These are phyloP conservation scores for Apiospora sp. DNA, from an alignment of 2,329 filamentous ascomycete species.

Conservation along the genomic window DNA sequence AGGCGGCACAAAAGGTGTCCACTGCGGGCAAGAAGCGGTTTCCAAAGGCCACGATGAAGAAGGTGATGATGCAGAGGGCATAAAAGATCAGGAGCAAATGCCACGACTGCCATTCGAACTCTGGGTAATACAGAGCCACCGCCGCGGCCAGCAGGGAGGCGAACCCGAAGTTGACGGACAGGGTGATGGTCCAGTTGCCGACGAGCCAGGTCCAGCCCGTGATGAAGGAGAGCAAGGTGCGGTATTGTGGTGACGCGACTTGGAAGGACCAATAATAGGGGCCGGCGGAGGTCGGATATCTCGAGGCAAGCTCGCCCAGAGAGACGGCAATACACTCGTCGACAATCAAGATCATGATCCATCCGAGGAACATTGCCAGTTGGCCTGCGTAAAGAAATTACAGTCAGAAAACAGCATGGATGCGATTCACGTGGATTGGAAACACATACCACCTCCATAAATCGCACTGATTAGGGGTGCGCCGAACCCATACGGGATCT, in stretches of 20 bases:
- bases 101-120: slow-evolving; percentile 60
- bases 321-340: slow-evolving; percentile 61
- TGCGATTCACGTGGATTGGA: neutral
- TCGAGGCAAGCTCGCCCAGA: slow-evolving; percentile 58
- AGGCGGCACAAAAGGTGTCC: slow-evolving; percentile 64
- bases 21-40: slow-evolving; percentile 65
- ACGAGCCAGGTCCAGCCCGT: slow-evolving; percentile 62
- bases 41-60: slow-evolving; percentile 63
- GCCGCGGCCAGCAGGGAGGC: slow-evolving; percentile 61
- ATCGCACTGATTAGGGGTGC: slow-evolving; percentile 47
- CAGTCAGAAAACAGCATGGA: neutral
- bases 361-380: slow-evolving; percentile 64
- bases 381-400: slow-evolving; percentile 46
- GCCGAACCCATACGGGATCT: slow-evolving; percentile 61
- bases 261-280: slow-evolving; percentile 64
- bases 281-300: slow-evolving; percentile 59
- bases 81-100: slow-evolving; percentile 70
- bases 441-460: slow-evolving; percentile 46
- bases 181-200: slow-evolving; percentile 60
- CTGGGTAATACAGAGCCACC: slow-evolving; percentile 61
- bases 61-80: slow-evolving; percentile 61
- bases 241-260: slow-evolving; percentile 49
- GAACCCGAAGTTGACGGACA: slow-evolving; percentile 63
- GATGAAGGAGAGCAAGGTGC: slow-evolving; percentile 57
- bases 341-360: slow-evolving; percentile 61